Conservation (phyloP, 352 stramenopile species). For the Globisporangium uncinulatum region DNA sequence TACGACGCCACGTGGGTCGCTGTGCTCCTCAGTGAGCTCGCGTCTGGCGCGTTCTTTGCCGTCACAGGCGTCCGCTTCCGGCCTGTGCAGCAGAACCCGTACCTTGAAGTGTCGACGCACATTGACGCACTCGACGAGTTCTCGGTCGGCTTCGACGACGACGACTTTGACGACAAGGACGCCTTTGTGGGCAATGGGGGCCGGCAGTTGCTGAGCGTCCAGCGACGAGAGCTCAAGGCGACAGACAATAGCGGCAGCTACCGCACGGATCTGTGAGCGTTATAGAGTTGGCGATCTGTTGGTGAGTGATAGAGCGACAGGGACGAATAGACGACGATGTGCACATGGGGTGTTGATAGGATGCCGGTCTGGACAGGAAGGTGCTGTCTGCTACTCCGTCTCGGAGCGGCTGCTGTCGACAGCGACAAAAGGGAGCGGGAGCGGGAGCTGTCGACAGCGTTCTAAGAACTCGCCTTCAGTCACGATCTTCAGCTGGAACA, state of each 20-base stretch:
- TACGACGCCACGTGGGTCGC: constrained; percentile 86
- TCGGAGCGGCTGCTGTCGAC: too few relatives aligned
- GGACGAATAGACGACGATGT: too few relatives aligned
- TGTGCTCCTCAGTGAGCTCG: constrained; percentile 61
- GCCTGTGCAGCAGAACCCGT: constrained; percentile 89
- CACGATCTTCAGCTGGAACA: constrained; percentile 6
- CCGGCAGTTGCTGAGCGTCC: constrained; percentile 19
- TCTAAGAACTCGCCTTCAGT: constrained; percentile 4
- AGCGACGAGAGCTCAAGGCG: constrained; percentile 3
- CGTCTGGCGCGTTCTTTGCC: constrained; percentile 91
- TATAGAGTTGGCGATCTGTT: too few relatives aligned
- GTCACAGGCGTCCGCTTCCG: constrained; percentile 90
- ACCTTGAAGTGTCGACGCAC: constrained; percentile 75
- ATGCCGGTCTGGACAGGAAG: neutral
- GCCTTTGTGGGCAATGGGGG: too few relatives aligned
- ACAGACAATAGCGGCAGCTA: neutral
- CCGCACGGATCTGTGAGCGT: constrained; percentile 1
- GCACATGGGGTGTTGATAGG: too few relatives aligned
- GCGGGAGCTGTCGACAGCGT: neutral
- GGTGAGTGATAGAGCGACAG: too few relatives aligned
- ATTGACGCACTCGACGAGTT: constrained; percentile 82
- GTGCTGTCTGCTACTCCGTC: neutral
- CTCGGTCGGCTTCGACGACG: constrained; percentile 29
- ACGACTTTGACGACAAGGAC: constrained; percentile 20
- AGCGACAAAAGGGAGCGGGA: neutral